These are phyloP conservation scores for Sporothrix phasma DNA, from an alignment of 2,329 filamentous ascomycete species.

Conservation along the genomic window DNA sequence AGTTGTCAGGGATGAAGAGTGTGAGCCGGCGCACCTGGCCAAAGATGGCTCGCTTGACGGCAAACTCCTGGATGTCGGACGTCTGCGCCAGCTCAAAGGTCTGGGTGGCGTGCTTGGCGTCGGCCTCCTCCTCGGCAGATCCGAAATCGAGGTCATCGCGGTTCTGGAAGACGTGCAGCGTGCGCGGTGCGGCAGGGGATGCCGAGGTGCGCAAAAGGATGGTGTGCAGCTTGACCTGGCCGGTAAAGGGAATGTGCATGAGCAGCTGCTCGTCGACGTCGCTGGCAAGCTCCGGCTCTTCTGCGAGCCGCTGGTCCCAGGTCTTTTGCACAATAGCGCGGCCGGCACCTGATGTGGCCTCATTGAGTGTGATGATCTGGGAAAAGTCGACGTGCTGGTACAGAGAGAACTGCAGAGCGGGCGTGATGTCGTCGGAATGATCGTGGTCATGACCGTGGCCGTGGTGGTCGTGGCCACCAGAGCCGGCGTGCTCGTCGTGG, in stretches of 20 bases:
- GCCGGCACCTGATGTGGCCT: constrained; percentile 58
- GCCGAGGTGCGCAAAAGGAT: constrained; percentile 75
- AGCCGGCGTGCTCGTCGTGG: constrained; percentile 26
- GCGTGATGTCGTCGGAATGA: constrained; percentile 85
- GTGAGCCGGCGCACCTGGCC: constrained; percentile 72
- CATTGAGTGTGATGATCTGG: constrained; percentile 75
- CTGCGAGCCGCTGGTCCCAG: constrained; percentile 68
- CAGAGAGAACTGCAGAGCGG: constrained; percentile 79
- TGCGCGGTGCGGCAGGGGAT: constrained; percentile 62
- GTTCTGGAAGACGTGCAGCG: constrained; percentile 82
- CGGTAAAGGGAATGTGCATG: constrained; percentile 90
- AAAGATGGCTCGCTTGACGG: constrained; percentile 81
- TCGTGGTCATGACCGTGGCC: constrained; percentile 54
- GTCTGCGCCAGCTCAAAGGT: constrained; percentile 68
- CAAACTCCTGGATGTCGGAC: constrained; percentile 73
- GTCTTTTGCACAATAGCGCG: constrained; percentile 76
- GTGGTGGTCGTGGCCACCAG: constrained; percentile 12
- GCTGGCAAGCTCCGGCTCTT: constrained; percentile 67
- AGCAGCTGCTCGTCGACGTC: constrained; percentile 90
- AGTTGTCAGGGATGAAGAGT: constrained; percentile 90
- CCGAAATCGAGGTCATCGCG: constrained; percentile 77
- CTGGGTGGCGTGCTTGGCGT: constrained; percentile 44
- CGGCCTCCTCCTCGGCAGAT: constrained; percentile 55
- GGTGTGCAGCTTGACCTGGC: constrained; percentile 84
- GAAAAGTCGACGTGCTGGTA: constrained; percentile 91